Evolutionary conservation across 177 flowering plant species (phyloP).

Genomic region (Vitis hybrid): DNA sequence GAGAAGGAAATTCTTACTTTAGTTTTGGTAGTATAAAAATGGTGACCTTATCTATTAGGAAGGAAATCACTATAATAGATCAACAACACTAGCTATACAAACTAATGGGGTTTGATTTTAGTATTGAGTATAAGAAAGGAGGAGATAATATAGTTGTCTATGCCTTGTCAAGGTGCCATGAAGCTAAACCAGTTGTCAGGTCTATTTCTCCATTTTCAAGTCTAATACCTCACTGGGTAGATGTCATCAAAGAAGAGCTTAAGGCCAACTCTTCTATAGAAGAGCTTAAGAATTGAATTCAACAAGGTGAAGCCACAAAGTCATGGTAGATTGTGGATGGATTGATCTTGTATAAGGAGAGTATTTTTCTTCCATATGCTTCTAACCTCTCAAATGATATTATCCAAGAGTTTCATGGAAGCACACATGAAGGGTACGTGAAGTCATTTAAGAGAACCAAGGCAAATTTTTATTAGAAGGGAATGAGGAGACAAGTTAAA

Average conservation of each 20-base stretch:
- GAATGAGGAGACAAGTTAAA: not conserved
- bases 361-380: not conserved
- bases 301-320: not conserved
- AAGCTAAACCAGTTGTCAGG: too few relatives aligned
- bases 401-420: not conserved
- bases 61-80: too few relatives aligned
- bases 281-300: not conserved
- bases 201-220: too few relatives aligned
- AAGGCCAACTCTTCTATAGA: not conserved
- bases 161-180: too few relatives aligned
- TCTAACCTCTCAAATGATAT: not conserved
- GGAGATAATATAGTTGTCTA: too few relatives aligned
- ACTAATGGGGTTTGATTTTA: too few relatives aligned
- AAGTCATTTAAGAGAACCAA: slow-evolving; percentile 5
- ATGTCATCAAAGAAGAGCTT: not conserved
- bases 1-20: too few relatives aligned
- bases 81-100: too few relatives aligned
- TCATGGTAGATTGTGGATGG: not conserved
- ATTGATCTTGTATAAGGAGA: not conserved
- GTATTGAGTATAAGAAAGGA: too few relatives aligned
- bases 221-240: not conserved
- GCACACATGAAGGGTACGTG: slow-evolving; percentile 11
- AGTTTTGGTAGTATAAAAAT: too few relatives aligned
- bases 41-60: too few relatives aligned
- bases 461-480: slow-evolving; percentile 5